Evolutionary conservation across 2,329 filamentous ascomycete species (phyloP).

Genomic region (Fusarium sp.): DNA sequence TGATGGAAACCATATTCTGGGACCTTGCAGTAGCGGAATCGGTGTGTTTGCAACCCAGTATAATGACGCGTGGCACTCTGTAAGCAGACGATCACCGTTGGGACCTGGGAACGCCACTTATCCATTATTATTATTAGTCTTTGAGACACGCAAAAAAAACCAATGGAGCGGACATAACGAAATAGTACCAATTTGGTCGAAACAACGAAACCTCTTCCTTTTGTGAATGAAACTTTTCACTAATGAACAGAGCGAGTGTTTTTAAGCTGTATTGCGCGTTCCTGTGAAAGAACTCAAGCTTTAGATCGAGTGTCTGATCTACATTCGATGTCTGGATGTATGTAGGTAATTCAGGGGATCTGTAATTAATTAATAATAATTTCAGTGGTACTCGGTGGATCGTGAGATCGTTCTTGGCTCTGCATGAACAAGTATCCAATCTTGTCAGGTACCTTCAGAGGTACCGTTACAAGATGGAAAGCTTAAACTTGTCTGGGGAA

Average conservation of each 20-base stretch:
- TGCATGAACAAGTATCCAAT: not conserved
- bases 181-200: constrained; percentile 1
- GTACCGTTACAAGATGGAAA: constrained; percentile 2
- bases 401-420: not conserved
- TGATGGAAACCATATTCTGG: constrained; percentile 33
- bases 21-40: constrained; percentile 32
- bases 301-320: not conserved
- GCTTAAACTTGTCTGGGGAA: constrained; percentile 3
- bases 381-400: not conserved
- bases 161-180: constrained; percentile 30
- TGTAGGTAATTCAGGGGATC: not conserved
- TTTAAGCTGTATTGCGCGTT: not conserved
- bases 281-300: not conserved
- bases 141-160: constrained; percentile 26
- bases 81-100: constrained; percentile 26
- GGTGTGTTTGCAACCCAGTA: constrained; percentile 14
- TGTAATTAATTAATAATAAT: not conserved
- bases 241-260: not conserved
- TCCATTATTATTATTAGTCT: constrained; percentile 25
- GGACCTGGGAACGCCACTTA: constrained; percentile 34
- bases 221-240: not conserved
- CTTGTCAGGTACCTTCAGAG: not conserved
- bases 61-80: constrained; percentile 35
- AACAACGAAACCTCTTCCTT: not conserved
- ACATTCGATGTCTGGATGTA: not conserved